Base-by-base conservation (phyloP, 352 stramenopile species). In the Globisporangium okanoganense region DNA sequence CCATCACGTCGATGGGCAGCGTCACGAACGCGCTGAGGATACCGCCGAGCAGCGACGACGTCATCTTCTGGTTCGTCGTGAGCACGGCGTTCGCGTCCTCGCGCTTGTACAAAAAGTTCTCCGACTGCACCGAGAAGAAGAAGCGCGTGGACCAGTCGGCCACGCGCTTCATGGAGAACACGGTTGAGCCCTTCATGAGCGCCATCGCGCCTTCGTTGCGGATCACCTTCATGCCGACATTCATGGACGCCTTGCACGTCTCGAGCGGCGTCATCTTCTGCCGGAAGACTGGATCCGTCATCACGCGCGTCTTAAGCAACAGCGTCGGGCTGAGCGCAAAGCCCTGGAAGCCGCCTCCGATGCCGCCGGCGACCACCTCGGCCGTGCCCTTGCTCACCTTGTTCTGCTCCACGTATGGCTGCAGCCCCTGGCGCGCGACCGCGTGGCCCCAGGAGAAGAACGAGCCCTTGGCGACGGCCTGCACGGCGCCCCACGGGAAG, bases 281-380 rank as follows among this genome's bases (percentile, higher is more conserved):
- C 24, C 92, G 88, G 78, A 98, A 98, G 6, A 97, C 73, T 4
- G 87, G 82, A 64, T 98, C 89, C 1, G 93, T 98, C 93, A 98
- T 98, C 44, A 98, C 93, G 45, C 93, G 87, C 49, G 93, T 98
- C 78, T 98, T 98, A 43, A 98, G 77, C 53, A 98, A 74, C 55
- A 98, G 78, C 65, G 88, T 96, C 2, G 93, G 93, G 27, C 82
- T 96, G 27, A 98, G 80, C 53, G 95, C 90, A 45, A 97, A 88
- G n/a, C 92, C 93, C 72, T 98, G 93, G 66, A 98, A 85, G 31
- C 88, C 91, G 69, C 93, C 93, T 35, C 84, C 92, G 24, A 95
- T 82, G 45, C 90, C 93, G 55, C 93, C 93, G 31, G 90, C 86
- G 18, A 97, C 64, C 33, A 96, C 87, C 55, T 97, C 78, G 13